These are phyloP conservation scores for Funneliformis mosseae DNA, from an alignment of 192 early-diverging fungal genomes.

Conservation along the genomic window DNA sequence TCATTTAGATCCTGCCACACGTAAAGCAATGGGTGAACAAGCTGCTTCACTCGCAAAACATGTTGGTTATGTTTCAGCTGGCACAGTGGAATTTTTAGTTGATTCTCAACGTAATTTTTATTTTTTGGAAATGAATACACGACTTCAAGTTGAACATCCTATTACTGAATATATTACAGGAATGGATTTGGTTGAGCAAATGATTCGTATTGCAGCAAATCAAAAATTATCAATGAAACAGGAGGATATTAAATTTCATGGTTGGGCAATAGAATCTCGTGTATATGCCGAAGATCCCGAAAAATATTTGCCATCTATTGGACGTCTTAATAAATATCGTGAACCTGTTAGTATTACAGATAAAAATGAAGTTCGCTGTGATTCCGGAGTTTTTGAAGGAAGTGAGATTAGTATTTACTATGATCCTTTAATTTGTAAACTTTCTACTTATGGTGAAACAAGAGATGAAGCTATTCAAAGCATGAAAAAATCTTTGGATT, in stretches of 20 bases:
- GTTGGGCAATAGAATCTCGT: conserved; percentile 94
- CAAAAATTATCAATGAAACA: conserved; percentile 74
- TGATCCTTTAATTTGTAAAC: conserved; percentile 95
- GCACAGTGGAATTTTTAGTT: conserved; percentile 78
- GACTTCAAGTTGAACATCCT: conserved; percentile 81
- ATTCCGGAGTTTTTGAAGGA: conserved; percentile 90
- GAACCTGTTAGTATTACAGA: conserved; percentile 64
- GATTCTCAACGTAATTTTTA: conserved; percentile 75
- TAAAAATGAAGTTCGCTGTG: conserved; percentile 77
- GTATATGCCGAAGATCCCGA: conserved; percentile 97
- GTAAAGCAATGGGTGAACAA: conserved; percentile 77
- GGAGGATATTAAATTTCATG: conserved; percentile 74
- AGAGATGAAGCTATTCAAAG: conserved; percentile 73
- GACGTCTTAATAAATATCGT: conserved; percentile 80
- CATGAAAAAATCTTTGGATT: conserved; percentile 86
- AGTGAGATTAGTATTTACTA: conserved; percentile 95
- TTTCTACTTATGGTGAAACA: conserved; percentile 80
- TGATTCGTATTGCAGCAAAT: conserved; percentile 90
- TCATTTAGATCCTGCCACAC: conserved; percentile 62
- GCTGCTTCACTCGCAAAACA: conserved; percentile 72
- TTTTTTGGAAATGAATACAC: conserved; percentile 84
- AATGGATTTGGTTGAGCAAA: conserved; percentile 91
- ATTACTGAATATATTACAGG: conserved; percentile 82
- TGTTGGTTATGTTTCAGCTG: conserved; percentile 75
- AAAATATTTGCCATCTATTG: conserved; percentile 92